Evolutionary conservation across 2,329 filamentous ascomycete genomes (phyloP).

Genomic region (Gnomoniopsis sp.): DNA sequence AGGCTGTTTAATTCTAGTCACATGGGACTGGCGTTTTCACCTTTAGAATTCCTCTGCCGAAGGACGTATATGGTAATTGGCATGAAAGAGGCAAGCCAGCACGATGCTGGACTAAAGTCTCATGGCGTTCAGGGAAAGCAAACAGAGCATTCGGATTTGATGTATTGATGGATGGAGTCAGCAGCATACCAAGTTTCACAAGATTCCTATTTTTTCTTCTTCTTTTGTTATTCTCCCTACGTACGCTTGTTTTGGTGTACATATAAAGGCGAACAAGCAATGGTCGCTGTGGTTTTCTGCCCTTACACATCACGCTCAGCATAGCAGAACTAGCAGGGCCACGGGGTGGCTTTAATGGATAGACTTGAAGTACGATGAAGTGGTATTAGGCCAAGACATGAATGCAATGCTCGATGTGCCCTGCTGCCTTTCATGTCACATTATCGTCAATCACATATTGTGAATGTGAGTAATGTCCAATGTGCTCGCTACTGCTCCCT

Average conservation of each 20-base stretch:
- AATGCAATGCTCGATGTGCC: not conserved
- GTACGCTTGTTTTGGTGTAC: not conserved
- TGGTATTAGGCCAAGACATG: not conserved
- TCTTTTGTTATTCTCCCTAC: not conserved
- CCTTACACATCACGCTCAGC: not conserved
- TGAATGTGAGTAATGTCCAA: not conserved
- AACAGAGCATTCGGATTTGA: not conserved
- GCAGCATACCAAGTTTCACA: not conserved
- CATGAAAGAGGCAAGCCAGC: not conserved
- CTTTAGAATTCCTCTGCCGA: not conserved
- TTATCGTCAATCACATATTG: not conserved
- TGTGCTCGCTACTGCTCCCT: not conserved
- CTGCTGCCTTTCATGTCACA: not conserved
- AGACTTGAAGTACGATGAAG: not conserved
- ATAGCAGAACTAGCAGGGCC: not conserved
- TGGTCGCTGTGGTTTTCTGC: not conserved
- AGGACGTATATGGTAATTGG: not conserved
- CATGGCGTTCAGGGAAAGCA: not conserved
- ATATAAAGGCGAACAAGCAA: not conserved
- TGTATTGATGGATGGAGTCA: not conserved
- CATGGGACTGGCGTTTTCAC: not conserved
- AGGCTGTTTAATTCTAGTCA: not conserved
- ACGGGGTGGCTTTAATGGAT: not conserved
- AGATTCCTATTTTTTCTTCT: not conserved
- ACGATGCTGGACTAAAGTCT: not conserved